phyloP scores from a whole-genome alignment of 139 green algal genomes.

The Tetraselmis chui region DNA sequence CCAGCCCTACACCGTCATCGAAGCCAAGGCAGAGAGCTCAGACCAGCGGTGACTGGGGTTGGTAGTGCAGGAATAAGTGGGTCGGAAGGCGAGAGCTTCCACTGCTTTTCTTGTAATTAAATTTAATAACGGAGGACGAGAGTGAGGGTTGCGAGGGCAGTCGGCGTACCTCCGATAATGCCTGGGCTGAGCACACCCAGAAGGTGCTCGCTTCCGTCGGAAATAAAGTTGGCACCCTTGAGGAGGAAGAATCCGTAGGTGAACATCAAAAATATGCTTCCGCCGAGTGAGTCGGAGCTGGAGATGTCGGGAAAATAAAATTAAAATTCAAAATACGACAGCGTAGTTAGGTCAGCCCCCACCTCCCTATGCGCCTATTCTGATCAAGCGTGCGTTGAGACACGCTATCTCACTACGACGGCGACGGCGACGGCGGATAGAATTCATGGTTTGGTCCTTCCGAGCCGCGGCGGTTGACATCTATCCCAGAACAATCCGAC shows the following conservation, averaged over 20 bases:
- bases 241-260: constrained; percentile 45
- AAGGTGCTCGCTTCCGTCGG: constrained; percentile 57
- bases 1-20: constrained; percentile 27
- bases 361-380: background rate
- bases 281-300: constrained; percentile 20
- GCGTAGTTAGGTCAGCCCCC: background rate
- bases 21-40: no score
- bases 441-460: no score
- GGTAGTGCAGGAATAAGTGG: no score
- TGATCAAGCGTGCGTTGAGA: no score
- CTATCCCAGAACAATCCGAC: no score
- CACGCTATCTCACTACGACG: no score
- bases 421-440: no score
- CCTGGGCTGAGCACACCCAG: constrained; percentile 57
- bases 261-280: constrained; percentile 31
- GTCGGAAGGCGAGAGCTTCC: no score
- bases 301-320: background rate
- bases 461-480: no score
- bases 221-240: constrained; percentile 44
- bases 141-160: background rate
- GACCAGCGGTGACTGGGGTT: no score
- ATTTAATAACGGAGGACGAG: no score
- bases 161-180: constrained; percentile 29
- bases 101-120: no score
- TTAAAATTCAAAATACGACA: background rate